Evolutionary conservation across 352 stramenopile species (phyloP), one percentile per base, ranked within the genome.

Genomic region (Phytophthora boehmeriae): DNA sequence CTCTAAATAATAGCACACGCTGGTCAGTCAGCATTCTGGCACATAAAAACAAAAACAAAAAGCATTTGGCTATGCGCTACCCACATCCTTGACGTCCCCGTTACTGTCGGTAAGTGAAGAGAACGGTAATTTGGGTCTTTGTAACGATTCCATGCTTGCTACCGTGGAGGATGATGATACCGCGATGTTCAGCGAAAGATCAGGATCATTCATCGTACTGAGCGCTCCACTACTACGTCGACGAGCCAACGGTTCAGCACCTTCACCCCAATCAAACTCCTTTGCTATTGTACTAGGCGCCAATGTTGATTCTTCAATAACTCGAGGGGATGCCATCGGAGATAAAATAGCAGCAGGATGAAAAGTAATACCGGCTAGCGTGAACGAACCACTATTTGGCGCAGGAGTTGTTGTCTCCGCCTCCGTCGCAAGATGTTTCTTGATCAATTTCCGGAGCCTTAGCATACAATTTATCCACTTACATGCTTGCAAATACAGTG

Each of bases 401-500:
- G 71, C 63, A 30, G 63, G 55, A 10, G 64, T 51, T 0, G 65
- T 60, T 23, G 63, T 42, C 32, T 79, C 64, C 8, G 66, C 76
- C n/a, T 79, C 64, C 8, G 66, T 78, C n/a, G 69, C 75, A 25
- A 93, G 41, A 48, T 82, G 76, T 17, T 76, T 75, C 35, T 86
- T 86, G 47, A 92, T 91, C 19, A 85, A 43, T 19, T 88, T 86
- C 22, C 80, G 81, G 45, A 94, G 78, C 32, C 89, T 83, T 14
- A 90, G 66, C 63, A 92, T 86, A 49, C 73, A 84, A 13, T 81
- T 76, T 17, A 93, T 88, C 85, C 85, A 93, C 20, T 76, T 73
- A 50, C 85, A 93, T n/a, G 74, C 69, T 34, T 86, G 56, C 34
- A 87, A 66, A 57, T 93, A 93, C 28, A 93, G 38, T 9, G 68